Conservation (phyloP, 768 basidiomycete genomes). For the Suillus placidus region DNA sequence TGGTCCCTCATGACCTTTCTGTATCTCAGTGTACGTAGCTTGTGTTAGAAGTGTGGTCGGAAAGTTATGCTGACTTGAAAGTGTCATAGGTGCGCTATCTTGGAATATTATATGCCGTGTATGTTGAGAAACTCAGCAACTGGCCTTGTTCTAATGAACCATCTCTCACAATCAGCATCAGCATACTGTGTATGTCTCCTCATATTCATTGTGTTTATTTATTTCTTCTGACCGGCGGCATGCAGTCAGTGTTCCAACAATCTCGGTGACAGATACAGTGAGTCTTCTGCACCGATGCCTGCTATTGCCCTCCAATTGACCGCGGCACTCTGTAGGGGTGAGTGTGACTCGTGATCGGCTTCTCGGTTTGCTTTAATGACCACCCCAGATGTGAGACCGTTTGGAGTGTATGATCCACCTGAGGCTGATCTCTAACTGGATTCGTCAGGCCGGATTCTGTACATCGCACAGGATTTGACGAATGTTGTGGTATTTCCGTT, state of each 20-base stretch:
- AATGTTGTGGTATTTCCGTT: neutral
- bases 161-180: neutral
- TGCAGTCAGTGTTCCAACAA: neutral
- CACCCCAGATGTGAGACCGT: neutral
- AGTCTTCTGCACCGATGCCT: neutral
- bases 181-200: neutral
- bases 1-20: slow-evolving; percentile 2
- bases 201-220: neutral
- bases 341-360: neutral
- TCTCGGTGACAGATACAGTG: neutral
- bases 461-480: neutral
- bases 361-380: neutral
- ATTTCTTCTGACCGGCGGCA: neutral
- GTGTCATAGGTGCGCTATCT: neutral
- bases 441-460: neutral
- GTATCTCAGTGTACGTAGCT: neutral
- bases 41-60: neutral
- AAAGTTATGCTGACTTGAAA: neutral
- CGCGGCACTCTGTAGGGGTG: neutral
- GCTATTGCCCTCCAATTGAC: neutral
- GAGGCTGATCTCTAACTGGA: neutral
- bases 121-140: neutral
- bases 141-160: neutral
- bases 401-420: neutral
- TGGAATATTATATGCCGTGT: neutral